A percentile compares a stretch with the other conserved stretches of the same genome.
phyloP scores from a whole-genome alignment of 2,329 filamentous ascomycete genomes.

The Diaporthe ampelina region DNA sequence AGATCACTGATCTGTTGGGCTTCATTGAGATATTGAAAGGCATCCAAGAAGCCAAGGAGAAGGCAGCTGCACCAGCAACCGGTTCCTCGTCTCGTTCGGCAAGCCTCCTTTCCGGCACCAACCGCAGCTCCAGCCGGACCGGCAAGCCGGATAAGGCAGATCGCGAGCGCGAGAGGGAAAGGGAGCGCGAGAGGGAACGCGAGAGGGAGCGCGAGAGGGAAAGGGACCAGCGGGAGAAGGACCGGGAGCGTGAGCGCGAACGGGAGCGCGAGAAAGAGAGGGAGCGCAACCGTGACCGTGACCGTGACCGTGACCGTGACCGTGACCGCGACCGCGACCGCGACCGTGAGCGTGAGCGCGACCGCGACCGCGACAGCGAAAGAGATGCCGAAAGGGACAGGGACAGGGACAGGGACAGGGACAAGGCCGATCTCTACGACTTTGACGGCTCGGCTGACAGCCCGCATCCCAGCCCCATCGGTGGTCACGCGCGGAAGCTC shows the following conservation, averaged over 20 bases:
- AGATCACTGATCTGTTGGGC: slow-evolving; percentile 53
- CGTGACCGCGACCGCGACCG: slow-evolving; percentile 46
- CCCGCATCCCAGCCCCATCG: slow-evolving; percentile 57
- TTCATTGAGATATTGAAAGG: slow-evolving; percentile 56
- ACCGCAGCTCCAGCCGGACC: slow-evolving; percentile 40
- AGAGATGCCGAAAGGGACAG: slow-evolving; percentile 48
- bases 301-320: slow-evolving; percentile 43
- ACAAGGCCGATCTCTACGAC: slow-evolving; percentile 55
- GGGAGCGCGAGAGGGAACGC: slow-evolving; percentile 34
- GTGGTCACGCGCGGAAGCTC: slow-evolving; percentile 53
- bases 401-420: slow-evolving; percentile 36
- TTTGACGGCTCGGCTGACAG: slow-evolving; percentile 60
- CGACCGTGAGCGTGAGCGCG: slow-evolving; percentile 47
- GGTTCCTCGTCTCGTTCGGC: slow-evolving; percentile 44
- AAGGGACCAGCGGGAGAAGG: slow-evolving; percentile 36
- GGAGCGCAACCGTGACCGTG: slow-evolving; percentile 34
- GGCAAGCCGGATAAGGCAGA: slow-evolving; percentile 43
- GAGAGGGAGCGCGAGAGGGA: slow-evolving; percentile 42
- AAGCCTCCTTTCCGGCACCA: slow-evolving; percentile 40
- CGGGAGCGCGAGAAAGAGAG: slow-evolving; percentile 30
- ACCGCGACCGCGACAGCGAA: slow-evolving; percentile 50
- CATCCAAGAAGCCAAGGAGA: slow-evolving; percentile 57
- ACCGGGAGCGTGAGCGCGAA: slow-evolving; percentile 42
- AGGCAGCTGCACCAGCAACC: slow-evolving; percentile 47
- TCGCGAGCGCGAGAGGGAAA: slow-evolving; percentile 45